Evolutionary conservation across 208 protist genomes (phyloP).

Genomic region (Trypanosoma platydactyli): DNA sequence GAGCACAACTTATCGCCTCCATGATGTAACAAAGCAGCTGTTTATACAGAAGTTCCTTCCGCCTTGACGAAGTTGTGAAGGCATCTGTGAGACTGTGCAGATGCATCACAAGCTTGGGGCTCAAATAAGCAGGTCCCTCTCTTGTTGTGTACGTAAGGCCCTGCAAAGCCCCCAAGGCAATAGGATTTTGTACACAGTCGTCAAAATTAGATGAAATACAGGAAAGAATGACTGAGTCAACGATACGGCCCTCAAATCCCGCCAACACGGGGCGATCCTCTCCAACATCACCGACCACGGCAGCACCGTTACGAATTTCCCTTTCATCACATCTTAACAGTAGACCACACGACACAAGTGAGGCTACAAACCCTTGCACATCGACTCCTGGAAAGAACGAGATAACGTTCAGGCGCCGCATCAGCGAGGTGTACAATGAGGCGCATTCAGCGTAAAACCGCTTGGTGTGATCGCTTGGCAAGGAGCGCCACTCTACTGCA

Average conservation of each 20-base stretch:
- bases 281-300: conserved; percentile 8
- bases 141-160: conserved; percentile 65
- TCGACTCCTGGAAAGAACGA: conserved; percentile 50
- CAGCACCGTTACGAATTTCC: not conserved
- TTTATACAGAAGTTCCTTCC: conserved; percentile 67
- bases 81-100: conserved; percentile 74
- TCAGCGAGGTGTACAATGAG: conserved; percentile 26
- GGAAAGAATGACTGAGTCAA: conserved; percentile 55
- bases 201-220: conserved; percentile 64
- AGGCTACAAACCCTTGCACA: conserved; percentile 68
- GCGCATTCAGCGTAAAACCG: conserved; percentile 63
- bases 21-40: conserved; percentile 66
- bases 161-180: conserved; percentile 63
- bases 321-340: conserved; percentile 50
- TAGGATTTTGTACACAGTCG: conserved; percentile 51
- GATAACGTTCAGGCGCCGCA: conserved; percentile 26
- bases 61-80: conserved; percentile 55
- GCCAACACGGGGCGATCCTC: conserved; percentile 37
- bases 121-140: conserved; percentile 44
- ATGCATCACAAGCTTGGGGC: conserved; percentile 50
- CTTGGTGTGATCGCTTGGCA: conserved; percentile 50
- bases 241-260: conserved; percentile 57
- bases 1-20: conserved; percentile 72
- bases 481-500: conserved; percentile 51
- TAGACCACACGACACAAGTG: conserved; percentile 73